phyloP scores from a whole-genome alignment of 2,329 filamentous ascomycete genomes.

The Apiospora arundinis region DNA sequence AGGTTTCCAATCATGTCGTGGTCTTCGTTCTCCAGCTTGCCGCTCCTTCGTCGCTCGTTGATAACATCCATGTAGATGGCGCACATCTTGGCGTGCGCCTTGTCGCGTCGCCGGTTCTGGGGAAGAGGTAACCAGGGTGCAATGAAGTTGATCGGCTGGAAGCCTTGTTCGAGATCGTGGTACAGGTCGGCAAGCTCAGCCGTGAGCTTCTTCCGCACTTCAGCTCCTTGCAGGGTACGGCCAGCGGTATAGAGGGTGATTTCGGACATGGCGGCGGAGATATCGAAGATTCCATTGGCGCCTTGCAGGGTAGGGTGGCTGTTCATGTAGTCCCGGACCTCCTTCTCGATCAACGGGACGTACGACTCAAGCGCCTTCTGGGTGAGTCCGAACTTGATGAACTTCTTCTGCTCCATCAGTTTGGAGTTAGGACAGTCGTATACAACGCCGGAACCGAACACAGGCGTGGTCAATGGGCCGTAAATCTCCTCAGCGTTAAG shows the following conservation, averaged over 20 bases:
- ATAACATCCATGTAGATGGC: slow-evolving; percentile 76
- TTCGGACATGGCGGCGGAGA: slow-evolving; percentile 73
- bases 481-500: slow-evolving; percentile 63
- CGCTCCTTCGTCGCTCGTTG: slow-evolving; percentile 61
- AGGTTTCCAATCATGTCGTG: slow-evolving; percentile 81
- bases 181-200: slow-evolving; percentile 76
- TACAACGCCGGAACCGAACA: slow-evolving; percentile 79
- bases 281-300: slow-evolving; percentile 65
- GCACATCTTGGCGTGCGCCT: slow-evolving; percentile 73
- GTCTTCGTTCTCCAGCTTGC: slow-evolving; percentile 47
- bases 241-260: slow-evolving; percentile 85
- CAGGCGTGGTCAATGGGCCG: slow-evolving; percentile 55
- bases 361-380: slow-evolving; percentile 68
- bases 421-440: slow-evolving; percentile 87
- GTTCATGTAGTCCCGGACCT: slow-evolving; percentile 71
- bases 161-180: slow-evolving; percentile 82
- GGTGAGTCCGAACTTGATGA: slow-evolving; percentile 75
- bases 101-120: slow-evolving; percentile 75
- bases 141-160: slow-evolving; percentile 82
- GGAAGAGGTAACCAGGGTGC: slow-evolving; percentile 80
- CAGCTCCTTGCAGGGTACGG: slow-evolving; percentile 75
- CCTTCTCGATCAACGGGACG: slow-evolving; percentile 73
- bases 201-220: slow-evolving; percentile 75
- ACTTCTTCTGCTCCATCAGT: slow-evolving; percentile 90
- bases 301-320: slow-evolving; percentile 62